Base-by-base conservation (phyloP, 2,329 filamentous ascomycete genomes). In the Botrytis fragariae region DNA sequence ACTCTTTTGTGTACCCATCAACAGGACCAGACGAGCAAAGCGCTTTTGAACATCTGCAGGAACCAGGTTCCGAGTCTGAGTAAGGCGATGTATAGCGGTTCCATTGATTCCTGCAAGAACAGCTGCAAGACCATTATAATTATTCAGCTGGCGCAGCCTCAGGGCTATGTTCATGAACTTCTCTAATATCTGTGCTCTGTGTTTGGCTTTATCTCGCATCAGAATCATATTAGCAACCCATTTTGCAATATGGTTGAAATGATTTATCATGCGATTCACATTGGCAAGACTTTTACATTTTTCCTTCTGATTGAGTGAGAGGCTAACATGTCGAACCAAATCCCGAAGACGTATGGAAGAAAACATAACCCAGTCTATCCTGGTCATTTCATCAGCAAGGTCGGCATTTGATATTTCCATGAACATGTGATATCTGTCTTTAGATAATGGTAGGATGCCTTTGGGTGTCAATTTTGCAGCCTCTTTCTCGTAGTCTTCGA, bases 341-440 rank as follows among this genome's bases (percentile, higher is more conserved):
- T 99, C 96, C 74, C 96, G 93, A 72, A 97, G 93, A 39, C 94
- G 91, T 75, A 98, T 97, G 1, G 94, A 95, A 70, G 93, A 97
- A 82, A 98, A 98, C 92, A 98, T 96, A 82, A 97, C 91, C 95
- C 95, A 98, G 83, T 99, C 96, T 72, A 99, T 97, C 74, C 95
- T 88, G 6, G 96, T 98, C 79, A 99, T 88, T 82, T 99, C 96
- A 74, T 92, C 91, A 25, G 95, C 95, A 77, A 98, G 91, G 67
- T 94, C 89, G 75, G 97, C 93, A 71, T 97, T 92, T 1, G 92
- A 87, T 37, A 92, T 91, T 51, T 93, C 92, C 91, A 98, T 97
- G 77, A 98, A 93, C 69, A 92, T 90, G 77, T 95, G 93, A 86
- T 96, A 99, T 74, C 96, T 92, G 60, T 91, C 86, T 82, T 98